Base-by-base conservation (phyloP, 2,329 filamentous ascomycete genomes). In the Colletotrichum falcatum region DNA sequence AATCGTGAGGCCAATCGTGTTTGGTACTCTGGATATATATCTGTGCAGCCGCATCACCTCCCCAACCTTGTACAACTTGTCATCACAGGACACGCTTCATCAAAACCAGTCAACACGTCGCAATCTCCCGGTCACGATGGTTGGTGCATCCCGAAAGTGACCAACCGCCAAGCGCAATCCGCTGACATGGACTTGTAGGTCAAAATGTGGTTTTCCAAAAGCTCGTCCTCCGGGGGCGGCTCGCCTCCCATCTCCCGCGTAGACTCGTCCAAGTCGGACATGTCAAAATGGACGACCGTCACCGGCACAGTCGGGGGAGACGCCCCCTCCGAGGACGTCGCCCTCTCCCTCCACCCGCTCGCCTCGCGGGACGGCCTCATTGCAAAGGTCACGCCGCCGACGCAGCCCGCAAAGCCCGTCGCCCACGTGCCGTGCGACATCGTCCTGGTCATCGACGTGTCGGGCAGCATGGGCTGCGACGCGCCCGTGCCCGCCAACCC, bases 381-480 rank as follows among this genome's bases (percentile, higher is more conserved):
- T 4, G 76, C 87, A 73, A 84, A 82, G 56, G 77, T 89, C 14
- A 76, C 81, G 5, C 84, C 86, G 0, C 87, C 86, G 0, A 76
- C 51, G 3, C 64, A 76, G 8, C 84, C 84, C 1, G 35, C 49
- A 0, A 23, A 74, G 2, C 28, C 73, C 0, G 71, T 79, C 0
- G 65, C 74, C 8, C 85, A 87, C 74, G 81, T 86, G 0, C 84
- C 87, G 2, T 89, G 86, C 75, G 88, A 90, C 71, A 86, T 91
- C 39, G 88, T 90, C 2, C 82, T 91, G 3, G 88, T 88, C 20
- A 89, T 91, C 64, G 89, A 91, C 74, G 82, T 90, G 18, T 91
- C 89, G 0, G 82, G 81, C 0, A 90, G 87, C 77, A 91, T 91
- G 89, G 61, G 69, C 1, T 62, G 70, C 0, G 73, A 78, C 1